phyloP scores from a whole-genome alignment of 2,329 filamentous ascomycete genomes.

The Diaporthe citriasiana region DNA sequence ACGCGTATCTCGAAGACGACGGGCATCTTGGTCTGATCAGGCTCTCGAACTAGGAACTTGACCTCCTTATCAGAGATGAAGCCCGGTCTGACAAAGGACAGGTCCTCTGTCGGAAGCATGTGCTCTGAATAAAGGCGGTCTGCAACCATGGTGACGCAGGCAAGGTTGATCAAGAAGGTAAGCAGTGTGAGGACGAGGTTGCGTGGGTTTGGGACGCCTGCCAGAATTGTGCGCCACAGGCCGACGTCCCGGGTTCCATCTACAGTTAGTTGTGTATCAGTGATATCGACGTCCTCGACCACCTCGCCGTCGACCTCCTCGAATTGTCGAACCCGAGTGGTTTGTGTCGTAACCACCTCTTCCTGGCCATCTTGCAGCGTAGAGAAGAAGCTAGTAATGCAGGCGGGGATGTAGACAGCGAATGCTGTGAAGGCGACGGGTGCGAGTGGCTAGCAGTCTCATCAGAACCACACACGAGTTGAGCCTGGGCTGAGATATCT shows the following conservation, averaged over 20 bases:
- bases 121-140: slow-evolving; percentile 85
- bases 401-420: slow-evolving; percentile 75
- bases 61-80: slow-evolving; percentile 87
- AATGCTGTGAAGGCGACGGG: slow-evolving; percentile 70
- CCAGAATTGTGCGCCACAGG: slow-evolving; percentile 64
- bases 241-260: slow-evolving; percentile 63
- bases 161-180: slow-evolving; percentile 80
- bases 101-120: slow-evolving; percentile 78
- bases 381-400: slow-evolving; percentile 70
- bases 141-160: slow-evolving; percentile 76
- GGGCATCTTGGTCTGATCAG: slow-evolving; percentile 80
- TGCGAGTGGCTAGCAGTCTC: slow-evolving; percentile 43
- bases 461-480: slow-evolving; percentile 17
- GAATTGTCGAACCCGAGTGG: slow-evolving; percentile 42
- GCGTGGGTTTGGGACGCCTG: slow-evolving; percentile 81
- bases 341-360: slow-evolving; percentile 68
- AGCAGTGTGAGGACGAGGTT: slow-evolving; percentile 75
- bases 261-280: slow-evolving; percentile 68
- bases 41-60: slow-evolving; percentile 87
- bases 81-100: slow-evolving; percentile 89
- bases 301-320: slow-evolving; percentile 55
- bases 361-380: slow-evolving; percentile 72
- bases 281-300: slow-evolving; percentile 72
- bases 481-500: background rate
- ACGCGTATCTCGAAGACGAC: slow-evolving; percentile 77